Conservation (phyloP, 352 stramenopile genomes). For the Blastocystis sp. region DNA sequence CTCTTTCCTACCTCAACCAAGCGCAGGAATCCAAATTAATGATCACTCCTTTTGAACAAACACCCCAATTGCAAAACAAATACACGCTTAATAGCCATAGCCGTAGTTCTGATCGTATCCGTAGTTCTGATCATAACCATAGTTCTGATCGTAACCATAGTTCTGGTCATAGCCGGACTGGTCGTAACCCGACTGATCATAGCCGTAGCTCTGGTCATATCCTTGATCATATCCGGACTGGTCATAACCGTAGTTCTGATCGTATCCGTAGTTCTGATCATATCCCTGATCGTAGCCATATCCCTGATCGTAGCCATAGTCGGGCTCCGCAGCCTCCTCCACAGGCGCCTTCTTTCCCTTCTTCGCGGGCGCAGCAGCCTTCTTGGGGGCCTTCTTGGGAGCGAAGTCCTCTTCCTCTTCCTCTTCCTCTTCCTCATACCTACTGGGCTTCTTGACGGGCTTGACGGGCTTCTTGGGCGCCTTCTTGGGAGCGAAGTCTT, state of each 20-base stretch:
- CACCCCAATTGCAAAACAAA: not conserved
- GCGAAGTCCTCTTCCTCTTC: conserved; percentile 13
- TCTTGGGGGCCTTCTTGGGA: not conserved
- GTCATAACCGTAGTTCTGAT: not conserved
- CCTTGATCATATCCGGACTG: not conserved
- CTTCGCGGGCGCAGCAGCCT: not conserved
- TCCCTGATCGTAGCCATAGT: conserved; percentile 1
- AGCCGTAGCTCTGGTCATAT: not conserved
- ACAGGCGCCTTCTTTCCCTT: not conserved
- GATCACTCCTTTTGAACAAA: not conserved
- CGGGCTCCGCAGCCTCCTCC: not conserved
- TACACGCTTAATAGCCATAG: not conserved
- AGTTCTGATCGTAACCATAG: not conserved
- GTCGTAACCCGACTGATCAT: conserved; percentile 26
- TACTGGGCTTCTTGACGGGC: not conserved
- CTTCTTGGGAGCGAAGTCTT: conserved; percentile 4
- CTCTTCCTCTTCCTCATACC: not conserved
- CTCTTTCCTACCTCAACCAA: not conserved
- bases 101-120: not conserved
- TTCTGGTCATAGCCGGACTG: conserved; percentile 22
- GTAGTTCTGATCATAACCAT: conserved; percentile 9
- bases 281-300: conserved; percentile 45
- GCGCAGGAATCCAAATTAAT: not conserved
- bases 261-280: not conserved
- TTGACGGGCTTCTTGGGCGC: not conserved